Base-by-base conservation (phyloP, 257 asterid genomes). In the Craterostigma plantagineum region DNA sequence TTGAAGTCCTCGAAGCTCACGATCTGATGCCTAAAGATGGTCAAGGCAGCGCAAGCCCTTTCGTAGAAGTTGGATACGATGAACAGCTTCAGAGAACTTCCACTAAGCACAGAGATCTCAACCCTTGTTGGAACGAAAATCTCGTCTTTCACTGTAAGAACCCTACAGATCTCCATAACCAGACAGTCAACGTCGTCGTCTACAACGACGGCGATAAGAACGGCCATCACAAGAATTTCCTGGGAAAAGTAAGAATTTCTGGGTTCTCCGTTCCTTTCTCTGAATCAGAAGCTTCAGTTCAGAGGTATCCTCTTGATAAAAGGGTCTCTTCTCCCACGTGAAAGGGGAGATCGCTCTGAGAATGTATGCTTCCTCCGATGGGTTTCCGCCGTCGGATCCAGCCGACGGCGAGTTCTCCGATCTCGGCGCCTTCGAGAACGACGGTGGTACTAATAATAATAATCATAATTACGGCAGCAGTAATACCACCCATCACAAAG, bases 11-110 rank as follows among this genome's bases (percentile, higher is more conserved):
- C 12, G 91, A 76, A 12, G 94, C 97, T 35, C 65, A 63, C 42
- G 87, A 81, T 59, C 93, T 86, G 23, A 72, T 76, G 90, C 93
- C 97, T 7, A 81, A 86, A 69, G 94, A 86, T 37, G 93, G 93
- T 0, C 82, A 78, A 11, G 95, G 94, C 10, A 73, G 85, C 11
- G 75, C 97, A 11, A 79, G 68, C 55, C 82, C 97, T 7, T 86
- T 76, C 48, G 94, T 73, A 0, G 80, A 81, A 46, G 80, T 86
- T 3, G 71, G 78, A 7, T 86, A 77, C 36, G 84, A 77, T 14
- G 84, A 64, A 33, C 81, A 81, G 44, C 65, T 66, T 16, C 70
- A 68, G 43, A 60, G 71, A 43, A 75, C 84, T 8, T 65, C 80
- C 16, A 73, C 77, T 1, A 86, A 71, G 63, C 50, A 23, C 6